phyloP scores from a whole-genome alignment of 164 flowering plant species.

The Dillenia suffruticosa region DNA sequence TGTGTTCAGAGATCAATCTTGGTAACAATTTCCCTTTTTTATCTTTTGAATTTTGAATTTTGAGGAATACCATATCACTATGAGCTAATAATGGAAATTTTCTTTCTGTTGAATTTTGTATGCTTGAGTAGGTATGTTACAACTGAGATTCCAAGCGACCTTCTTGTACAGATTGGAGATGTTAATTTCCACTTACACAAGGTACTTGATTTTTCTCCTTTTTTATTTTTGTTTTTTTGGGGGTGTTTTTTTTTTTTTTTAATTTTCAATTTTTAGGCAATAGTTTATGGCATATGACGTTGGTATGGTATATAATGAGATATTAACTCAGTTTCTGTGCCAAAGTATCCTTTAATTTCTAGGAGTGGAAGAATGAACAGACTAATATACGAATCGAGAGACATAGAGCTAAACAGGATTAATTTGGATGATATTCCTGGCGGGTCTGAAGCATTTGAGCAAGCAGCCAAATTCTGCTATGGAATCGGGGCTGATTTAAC shows the following conservation, averaged over 20 bases:
- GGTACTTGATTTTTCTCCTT: slow-evolving; percentile 32
- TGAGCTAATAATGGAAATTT: background rate
- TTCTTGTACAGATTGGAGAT: slow-evolving; percentile 68
- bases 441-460: slow-evolving; percentile 74
- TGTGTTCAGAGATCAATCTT: slow-evolving; percentile 75
- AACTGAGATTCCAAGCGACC: slow-evolving; percentile 89
- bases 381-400: slow-evolving; percentile 57
- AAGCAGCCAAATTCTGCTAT: slow-evolving; percentile 86
- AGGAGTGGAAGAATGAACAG: slow-evolving; percentile 78
- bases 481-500: slow-evolving; percentile 79
- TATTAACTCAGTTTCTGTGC: background rate
- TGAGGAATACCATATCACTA: background rate
- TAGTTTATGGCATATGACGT: too few relatives aligned
- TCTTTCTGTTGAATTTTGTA: background rate
- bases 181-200: slow-evolving; percentile 82
- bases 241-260: too few relatives aligned
- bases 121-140: slow-evolving; percentile 66
- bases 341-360: slow-evolving; percentile 75
- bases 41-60: background rate
- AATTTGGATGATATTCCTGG: slow-evolving; percentile 73
- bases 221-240: background rate
- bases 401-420: slow-evolving; percentile 40
- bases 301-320: too few relatives aligned
- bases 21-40: slow-evolving; percentile 31
- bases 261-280: too few relatives aligned